These are phyloP conservation scores for Balakata baccata DNA, from an alignment of 345 rosid genomes.

Conservation along the genomic window DNA sequence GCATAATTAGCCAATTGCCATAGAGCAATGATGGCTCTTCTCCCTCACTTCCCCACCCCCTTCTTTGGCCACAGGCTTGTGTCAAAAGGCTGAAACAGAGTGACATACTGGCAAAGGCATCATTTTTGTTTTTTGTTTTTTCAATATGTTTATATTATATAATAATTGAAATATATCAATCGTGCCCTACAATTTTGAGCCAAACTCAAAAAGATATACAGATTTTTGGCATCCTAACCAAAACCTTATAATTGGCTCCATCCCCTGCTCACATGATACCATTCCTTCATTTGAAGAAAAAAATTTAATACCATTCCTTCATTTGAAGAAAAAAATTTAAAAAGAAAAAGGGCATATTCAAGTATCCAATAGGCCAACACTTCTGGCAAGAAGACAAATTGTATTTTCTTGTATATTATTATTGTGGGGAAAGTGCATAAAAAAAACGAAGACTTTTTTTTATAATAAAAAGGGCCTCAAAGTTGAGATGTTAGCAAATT, in stretches of 20 bases:
- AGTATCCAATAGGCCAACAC: constrained; percentile 12
- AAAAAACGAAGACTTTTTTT: too few relatives aligned
- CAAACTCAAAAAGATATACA: constrained; percentile 24
- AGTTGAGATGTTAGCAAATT: too few relatives aligned
- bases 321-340: neutral
- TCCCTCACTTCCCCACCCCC: neutral
- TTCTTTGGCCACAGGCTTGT: neutral
- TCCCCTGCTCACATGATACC: constrained; percentile 15
- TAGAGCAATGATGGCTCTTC: constrained; percentile 34
- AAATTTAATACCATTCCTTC: constrained; percentile 17
- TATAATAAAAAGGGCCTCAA: too few relatives aligned
- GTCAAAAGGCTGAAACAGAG: constrained; percentile 28
- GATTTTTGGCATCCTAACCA: constrained; percentile 32
- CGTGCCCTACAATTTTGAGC: constrained; percentile 31
- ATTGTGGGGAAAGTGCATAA: too few relatives aligned
- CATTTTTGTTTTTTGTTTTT: neutral
- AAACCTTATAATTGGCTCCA: constrained; percentile 29
- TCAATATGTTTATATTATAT: too few relatives aligned
- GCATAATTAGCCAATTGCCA: constrained; percentile 16
- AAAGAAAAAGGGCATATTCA: constrained; percentile 21
- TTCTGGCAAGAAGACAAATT: constrained; percentile 18
- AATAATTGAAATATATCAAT: neutral
- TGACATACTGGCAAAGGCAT: constrained; percentile 26
- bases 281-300: constrained; percentile 5
- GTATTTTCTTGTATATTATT: constrained; percentile 8